Conservation (phyloP, 1,139 yeast genomes). For the Scheffersomyces segobiensis region DNA sequence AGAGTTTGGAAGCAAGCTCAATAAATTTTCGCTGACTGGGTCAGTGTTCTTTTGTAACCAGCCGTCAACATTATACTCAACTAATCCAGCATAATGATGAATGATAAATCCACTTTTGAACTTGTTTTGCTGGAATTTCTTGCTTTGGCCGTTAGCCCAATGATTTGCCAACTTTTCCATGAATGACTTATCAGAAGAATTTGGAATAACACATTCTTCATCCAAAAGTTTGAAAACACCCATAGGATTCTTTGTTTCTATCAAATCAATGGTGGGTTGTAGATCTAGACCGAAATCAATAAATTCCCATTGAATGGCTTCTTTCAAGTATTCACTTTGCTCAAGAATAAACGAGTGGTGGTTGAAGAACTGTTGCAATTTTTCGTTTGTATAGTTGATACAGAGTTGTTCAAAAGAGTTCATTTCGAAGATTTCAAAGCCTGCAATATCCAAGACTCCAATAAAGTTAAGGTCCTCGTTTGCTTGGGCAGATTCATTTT, state of each 20-base stretch:
- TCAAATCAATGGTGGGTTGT: slow-evolving; percentile 91
- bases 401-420: slow-evolving; percentile 96
- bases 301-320: slow-evolving; percentile 94
- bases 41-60: slow-evolving; percentile 97
- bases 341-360: slow-evolving; percentile 97
- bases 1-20: slow-evolving; percentile 59
- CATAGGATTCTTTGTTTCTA: slow-evolving; percentile 74
- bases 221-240: slow-evolving; percentile 89
- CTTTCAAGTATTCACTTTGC: slow-evolving; percentile 91
- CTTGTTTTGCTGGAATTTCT: slow-evolving; percentile 72
- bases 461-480: slow-evolving; percentile 54
- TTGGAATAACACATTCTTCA: slow-evolving; percentile 95
- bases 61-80: slow-evolving; percentile 85
- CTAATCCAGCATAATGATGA: slow-evolving; percentile 94
- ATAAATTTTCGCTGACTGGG: slow-evolving; percentile 79
- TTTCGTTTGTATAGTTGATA: slow-evolving; percentile 95
- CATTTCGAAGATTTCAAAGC: slow-evolving; percentile 89
- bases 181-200: slow-evolving; percentile 79
- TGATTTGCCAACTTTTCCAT: slow-evolving; percentile 72
- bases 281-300: slow-evolving; percentile 96
- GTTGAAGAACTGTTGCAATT: slow-evolving; percentile 93
- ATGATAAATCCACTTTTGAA: slow-evolving; percentile 70
- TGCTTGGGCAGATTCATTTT: slow-evolving; percentile 20
- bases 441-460: slow-evolving; percentile 96
- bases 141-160: slow-evolving; percentile 57